Evolutionary conservation across 2,329 filamentous ascomycete species (phyloP).

Genomic region (Stylonectria norvegica): DNA sequence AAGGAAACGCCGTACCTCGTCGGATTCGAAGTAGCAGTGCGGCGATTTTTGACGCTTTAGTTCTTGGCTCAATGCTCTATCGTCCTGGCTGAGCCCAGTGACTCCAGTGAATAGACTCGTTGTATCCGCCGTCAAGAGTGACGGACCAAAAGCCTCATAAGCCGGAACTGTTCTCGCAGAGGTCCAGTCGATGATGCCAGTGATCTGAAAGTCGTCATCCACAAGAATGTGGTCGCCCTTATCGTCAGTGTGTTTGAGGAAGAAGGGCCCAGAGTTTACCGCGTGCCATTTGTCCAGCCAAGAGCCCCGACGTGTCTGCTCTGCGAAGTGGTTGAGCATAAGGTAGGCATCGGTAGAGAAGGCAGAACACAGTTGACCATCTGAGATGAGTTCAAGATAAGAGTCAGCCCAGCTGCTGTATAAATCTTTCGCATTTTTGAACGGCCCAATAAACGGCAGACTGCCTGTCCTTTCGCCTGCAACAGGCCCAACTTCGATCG

Average conservation of each 20-base stretch:
- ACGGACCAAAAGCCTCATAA: conserved; percentile 12
- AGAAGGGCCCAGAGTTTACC: conserved; percentile 28
- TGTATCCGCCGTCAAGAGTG: conserved; percentile 3
- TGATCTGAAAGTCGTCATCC: conserved; percentile 41
- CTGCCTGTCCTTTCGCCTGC: conserved; percentile 10
- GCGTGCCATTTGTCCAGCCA: conserved; percentile 5
- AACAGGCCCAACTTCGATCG: conserved; percentile 8
- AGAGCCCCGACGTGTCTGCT: conserved; percentile 9
- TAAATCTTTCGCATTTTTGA: conserved; percentile 5
- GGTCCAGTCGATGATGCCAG: conserved; percentile 26
- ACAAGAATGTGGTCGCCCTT: conserved; percentile 45
- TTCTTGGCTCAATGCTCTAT: conserved; percentile 4
- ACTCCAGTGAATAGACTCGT: conserved; percentile 3
- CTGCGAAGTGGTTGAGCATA: conserved; percentile 35
- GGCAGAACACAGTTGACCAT: conserved; percentile 27
- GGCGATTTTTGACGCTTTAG: conserved; percentile 3
- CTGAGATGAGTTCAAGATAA: conserved; percentile 24
- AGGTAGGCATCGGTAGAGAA: conserved; percentile 26
- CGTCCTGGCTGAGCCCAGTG: conserved; percentile 4
- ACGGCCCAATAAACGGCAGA: conserved; percentile 12
- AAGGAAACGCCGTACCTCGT: conserved; percentile 19
- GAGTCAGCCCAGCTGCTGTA: conserved; percentile 20
- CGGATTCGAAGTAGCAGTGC: conserved; percentile 13
- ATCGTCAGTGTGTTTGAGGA: conserved; percentile 44
- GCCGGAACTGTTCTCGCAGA: conserved; percentile 9